phyloP scores from a whole-genome alignment of 176 grass and related monocot genomes.

The Dendrocalamus sinicus region DNA sequence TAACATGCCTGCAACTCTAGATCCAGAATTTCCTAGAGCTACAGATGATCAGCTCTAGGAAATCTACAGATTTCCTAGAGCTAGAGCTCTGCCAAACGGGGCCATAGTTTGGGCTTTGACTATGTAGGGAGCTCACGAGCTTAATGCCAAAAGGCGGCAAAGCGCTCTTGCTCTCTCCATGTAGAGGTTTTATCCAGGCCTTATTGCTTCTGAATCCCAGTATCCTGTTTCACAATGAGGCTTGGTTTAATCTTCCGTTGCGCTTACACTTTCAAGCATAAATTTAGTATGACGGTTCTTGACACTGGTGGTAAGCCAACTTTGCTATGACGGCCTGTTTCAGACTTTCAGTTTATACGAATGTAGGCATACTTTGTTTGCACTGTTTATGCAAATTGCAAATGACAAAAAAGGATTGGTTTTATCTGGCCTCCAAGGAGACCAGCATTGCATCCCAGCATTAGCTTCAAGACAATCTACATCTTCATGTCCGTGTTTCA shows the following conservation, averaged over 20 bases:
- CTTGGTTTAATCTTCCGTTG: neutral
- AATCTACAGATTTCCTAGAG: too few species aligned
- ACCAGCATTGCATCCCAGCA: neutral
- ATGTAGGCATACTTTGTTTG: neutral
- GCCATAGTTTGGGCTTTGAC: neutral
- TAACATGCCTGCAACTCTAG: too few species aligned
- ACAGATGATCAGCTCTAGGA: too few species aligned
- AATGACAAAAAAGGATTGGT: neutral
- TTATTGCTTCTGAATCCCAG: neutral
- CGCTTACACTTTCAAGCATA: neutral
- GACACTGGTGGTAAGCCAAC: neutral
- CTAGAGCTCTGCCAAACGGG: too few species aligned
- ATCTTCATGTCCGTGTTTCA: neutral
- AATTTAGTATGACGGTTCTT: neutral
- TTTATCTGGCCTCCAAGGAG: neutral
- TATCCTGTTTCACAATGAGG: neutral
- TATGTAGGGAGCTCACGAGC: neutral
- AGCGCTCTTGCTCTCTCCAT: neutral
- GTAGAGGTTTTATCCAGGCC: neutral
- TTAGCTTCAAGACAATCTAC: neutral
- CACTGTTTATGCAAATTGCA: neutral
- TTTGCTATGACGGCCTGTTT: neutral
- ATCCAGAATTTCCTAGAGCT: too few species aligned
- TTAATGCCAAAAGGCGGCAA: neutral
- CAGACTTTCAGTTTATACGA: neutral